Conservation (phyloP, 2,329 filamentous ascomycete species). For the Neonectria sp. region DNA sequence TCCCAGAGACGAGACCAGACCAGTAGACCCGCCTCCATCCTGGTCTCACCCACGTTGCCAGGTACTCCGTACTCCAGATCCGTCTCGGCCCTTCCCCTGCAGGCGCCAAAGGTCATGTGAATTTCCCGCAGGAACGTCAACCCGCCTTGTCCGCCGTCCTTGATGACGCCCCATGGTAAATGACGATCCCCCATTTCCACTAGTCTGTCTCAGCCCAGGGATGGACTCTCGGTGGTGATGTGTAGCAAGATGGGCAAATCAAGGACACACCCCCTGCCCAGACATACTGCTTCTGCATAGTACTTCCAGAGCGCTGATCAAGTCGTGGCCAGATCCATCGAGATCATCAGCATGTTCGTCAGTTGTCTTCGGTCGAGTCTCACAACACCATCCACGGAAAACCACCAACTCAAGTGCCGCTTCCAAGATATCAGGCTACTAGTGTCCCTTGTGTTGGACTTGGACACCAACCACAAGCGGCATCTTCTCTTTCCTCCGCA, state of each 20-base stretch:
- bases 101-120: conserved; percentile 45
- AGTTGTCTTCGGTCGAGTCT: neutral
- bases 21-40: conserved; percentile 15
- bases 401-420: neutral
- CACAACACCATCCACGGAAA: neutral
- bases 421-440: conserved; percentile 5
- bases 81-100: conserved; percentile 38
- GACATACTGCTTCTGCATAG: neutral
- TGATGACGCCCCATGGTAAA: neutral
- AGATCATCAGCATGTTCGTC: neutral
- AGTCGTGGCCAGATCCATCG: neutral
- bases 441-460: conserved; percentile 13
- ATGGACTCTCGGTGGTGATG: neutral
- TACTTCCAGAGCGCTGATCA: neutral
- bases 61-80: conserved; percentile 16
- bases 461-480: conserved; percentile 10
- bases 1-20: conserved; percentile 13
- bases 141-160: neutral
- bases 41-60: conserved; percentile 27
- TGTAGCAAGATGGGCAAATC: neutral
- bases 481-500: conserved; percentile 22
- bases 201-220: conserved; percentile 7
- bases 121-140: conserved; percentile 24
- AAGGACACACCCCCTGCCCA: neutral
- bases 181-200: neutral